phyloP scores from a whole-genome alignment of 805 yeast genomes.

The Candida insectorum region DNA sequence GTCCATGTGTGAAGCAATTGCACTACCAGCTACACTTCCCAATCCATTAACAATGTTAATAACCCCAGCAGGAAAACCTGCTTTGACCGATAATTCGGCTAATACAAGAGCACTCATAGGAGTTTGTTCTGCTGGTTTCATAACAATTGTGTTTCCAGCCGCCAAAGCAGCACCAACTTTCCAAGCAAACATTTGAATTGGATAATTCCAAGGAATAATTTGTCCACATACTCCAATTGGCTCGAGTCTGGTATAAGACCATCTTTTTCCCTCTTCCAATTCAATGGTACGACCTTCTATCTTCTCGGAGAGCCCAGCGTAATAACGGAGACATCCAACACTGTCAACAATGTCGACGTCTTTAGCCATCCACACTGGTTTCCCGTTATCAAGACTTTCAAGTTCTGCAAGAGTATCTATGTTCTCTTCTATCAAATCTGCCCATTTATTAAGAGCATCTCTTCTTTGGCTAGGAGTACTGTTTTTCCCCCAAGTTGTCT shows the following conservation, averaged over 20 bases:
- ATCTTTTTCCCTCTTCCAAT: slow-evolving; percentile 50
- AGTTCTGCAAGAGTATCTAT: slow-evolving; percentile 50
- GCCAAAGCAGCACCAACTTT: slow-evolving; percentile 46
- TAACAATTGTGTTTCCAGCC: slow-evolving; percentile 45
- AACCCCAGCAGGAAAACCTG: slow-evolving; percentile 67
- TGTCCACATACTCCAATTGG: slow-evolving; percentile 50
- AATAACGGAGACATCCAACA: slow-evolving; percentile 55
- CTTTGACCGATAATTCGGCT: slow-evolving; percentile 64
- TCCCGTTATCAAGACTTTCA: slow-evolving; percentile 61
- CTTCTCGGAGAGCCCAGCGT: slow-evolving; percentile 77
- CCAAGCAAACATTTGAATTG: slow-evolving; percentile 50
- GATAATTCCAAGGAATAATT: slow-evolving; percentile 53
- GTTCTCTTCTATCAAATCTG: slow-evolving; percentile 47
- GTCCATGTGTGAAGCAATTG: slow-evolving; percentile 41
- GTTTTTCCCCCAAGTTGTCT: slow-evolving; percentile 40
- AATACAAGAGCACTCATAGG: slow-evolving; percentile 41
- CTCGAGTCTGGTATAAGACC: slow-evolving; percentile 30
- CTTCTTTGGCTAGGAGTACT: slow-evolving; percentile 46
- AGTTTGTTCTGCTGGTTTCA: slow-evolving; percentile 49
- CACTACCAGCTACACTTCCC: slow-evolving; percentile 45
- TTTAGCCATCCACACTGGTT: slow-evolving; percentile 46
- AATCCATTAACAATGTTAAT: slow-evolving; percentile 44
- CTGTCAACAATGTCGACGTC: slow-evolving; percentile 57
- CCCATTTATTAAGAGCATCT: slow-evolving; percentile 45
- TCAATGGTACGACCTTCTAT: slow-evolving; percentile 62